Percentiles rank a stretch among this genome's conserved stretches.
phyloP scores from a whole-genome alignment of 1,284 basidiomycete genomes.

The Neonothopanus nambi region DNA sequence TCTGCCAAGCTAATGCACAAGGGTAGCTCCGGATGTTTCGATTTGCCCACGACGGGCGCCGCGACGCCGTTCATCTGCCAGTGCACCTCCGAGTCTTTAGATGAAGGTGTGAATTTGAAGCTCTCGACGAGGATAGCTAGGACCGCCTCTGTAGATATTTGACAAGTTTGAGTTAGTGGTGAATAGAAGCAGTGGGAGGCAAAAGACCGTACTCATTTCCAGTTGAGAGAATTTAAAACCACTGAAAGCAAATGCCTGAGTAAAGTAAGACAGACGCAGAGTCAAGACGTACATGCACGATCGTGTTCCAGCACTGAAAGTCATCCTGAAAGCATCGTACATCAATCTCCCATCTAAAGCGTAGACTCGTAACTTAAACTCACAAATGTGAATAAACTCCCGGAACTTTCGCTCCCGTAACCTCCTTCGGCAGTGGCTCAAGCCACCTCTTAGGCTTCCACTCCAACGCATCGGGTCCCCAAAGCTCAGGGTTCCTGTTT shows the following conservation, averaged over 20 bases:
- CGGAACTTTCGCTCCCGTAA: slow-evolving; percentile 20
- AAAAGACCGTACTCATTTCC: slow-evolving; percentile 31
- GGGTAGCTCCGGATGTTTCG: slow-evolving; percentile 1
- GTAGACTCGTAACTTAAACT: neutral
- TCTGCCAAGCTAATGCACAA: slow-evolving; percentile 1
- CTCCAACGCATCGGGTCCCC: slow-evolving; percentile 25
- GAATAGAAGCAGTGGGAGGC: neutral
- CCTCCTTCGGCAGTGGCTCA: slow-evolving; percentile 18
- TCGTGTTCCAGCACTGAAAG: slow-evolving; percentile 24
- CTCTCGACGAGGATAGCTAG: slow-evolving; percentile 22
- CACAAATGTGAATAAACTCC: slow-evolving; percentile 26
- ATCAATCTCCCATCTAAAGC: neutral
- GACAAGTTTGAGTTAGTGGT: neutral
- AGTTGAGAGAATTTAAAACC: slow-evolving; percentile 30
- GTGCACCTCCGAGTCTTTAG: slow-evolving; percentile 22
- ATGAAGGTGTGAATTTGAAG: slow-evolving; percentile 21
- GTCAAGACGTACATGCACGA: slow-evolving; percentile 21
- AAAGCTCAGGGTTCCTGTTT: slow-evolving; percentile 20
- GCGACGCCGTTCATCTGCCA: slow-evolving; percentile 26
- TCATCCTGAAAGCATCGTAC: too few relatives aligned
- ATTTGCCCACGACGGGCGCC: slow-evolving; percentile 22
- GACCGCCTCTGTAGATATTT: slow-evolving; percentile 23
- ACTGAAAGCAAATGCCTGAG: slow-evolving; percentile 6
- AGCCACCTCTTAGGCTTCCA: slow-evolving; percentile 29
- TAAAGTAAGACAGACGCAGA: neutral